Base-by-base conservation (phyloP, 2,329 filamentous ascomycete genomes). In the Colletotrichum destructivum region DNA sequence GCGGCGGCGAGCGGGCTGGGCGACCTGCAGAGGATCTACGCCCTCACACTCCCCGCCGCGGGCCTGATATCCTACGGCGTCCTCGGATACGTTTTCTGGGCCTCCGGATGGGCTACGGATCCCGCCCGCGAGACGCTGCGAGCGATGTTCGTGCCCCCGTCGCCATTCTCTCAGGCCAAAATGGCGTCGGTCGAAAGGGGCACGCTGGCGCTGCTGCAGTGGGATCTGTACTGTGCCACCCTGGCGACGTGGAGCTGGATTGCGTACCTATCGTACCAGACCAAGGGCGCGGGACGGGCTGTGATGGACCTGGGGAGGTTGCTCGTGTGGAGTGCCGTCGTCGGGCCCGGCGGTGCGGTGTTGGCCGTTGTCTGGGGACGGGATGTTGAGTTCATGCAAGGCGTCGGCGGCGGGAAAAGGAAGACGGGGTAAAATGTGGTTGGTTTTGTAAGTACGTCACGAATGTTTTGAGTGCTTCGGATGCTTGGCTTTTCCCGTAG, bases 211-310 rank as follows among this genome's bases (percentile, higher is more conserved):
- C 26, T 76, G 9, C 57, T 78, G 49, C 75, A 77, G 59, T 78
- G 75, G 62, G 76, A 78, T 18, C 31, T 77, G 54, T 76, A 75
- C 66, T 75, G 74, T 57, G 73, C 74, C 1, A 60, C 62, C 4
- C 47, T 47, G 12, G 74, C 69, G 1, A 59, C 66, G 3, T 62
- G 72, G 40, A 31, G 59, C 9, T 73, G 73, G 67, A 63, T 72
- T 16, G 9, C 62, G 6, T 73, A 74, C 44, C 12, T 75, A 46
- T 65, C 73, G 26, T 73, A 66, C n/a, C 67, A 16, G 12, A 42
- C 51, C 4, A 52, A 52, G 2, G 75, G 72, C 3, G 21, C 46
- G 0, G 62, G 56, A 7, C 15, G 35, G 21, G 44, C 44, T 11
- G 65, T 70, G 4, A 12, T 35, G 21, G 70, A 69, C 18, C 12